Percentiles rank a stretch among this genome's conserved stretches.
These are phyloP conservation scores for Erythrophleum fordii DNA, from an alignment of 306 rosid genomes.

Conservation along the genomic window DNA sequence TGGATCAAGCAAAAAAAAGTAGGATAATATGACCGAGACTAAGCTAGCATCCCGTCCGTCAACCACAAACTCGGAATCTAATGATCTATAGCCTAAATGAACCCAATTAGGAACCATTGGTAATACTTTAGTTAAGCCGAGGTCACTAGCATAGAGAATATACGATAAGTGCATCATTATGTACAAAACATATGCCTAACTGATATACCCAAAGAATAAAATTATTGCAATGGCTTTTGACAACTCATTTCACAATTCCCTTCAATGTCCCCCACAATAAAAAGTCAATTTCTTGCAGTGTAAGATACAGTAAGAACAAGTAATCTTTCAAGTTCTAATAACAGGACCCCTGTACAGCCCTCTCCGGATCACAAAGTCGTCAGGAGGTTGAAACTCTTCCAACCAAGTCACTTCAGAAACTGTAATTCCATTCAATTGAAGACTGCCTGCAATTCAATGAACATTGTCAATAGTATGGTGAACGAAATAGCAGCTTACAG, in stretches of 20 bases:
- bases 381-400: slow-evolving; percentile 89
- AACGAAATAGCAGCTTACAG: slow-evolving; percentile 4
- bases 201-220: slow-evolving; percentile 48
- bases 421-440: slow-evolving; percentile 59
- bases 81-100: background rate
- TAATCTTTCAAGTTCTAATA: slow-evolving; percentile 69
- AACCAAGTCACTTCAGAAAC: slow-evolving; percentile 72
- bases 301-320: slow-evolving; percentile 39
- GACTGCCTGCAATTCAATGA: slow-evolving; percentile 50
- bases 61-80: background rate
- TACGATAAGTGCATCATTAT: slow-evolving; percentile 46
- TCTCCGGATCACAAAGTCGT: slow-evolving; percentile 85
- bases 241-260: slow-evolving; percentile 50
- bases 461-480: background rate
- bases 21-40: too few relatives aligned
- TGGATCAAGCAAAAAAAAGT: too few relatives aligned
- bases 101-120: background rate
- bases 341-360: slow-evolving; percentile 94
- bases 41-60: background rate
- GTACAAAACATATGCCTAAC: slow-evolving; percentile 68
- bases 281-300: slow-evolving; percentile 43
- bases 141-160: slow-evolving; percentile 46
- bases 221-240: slow-evolving; percentile 61
- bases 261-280: slow-evolving; percentile 50
- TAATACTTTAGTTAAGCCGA: slow-evolving; percentile 11